phyloP scores from a whole-genome alignment of 345 rosid species.

The Moricandia arvensis region DNA sequence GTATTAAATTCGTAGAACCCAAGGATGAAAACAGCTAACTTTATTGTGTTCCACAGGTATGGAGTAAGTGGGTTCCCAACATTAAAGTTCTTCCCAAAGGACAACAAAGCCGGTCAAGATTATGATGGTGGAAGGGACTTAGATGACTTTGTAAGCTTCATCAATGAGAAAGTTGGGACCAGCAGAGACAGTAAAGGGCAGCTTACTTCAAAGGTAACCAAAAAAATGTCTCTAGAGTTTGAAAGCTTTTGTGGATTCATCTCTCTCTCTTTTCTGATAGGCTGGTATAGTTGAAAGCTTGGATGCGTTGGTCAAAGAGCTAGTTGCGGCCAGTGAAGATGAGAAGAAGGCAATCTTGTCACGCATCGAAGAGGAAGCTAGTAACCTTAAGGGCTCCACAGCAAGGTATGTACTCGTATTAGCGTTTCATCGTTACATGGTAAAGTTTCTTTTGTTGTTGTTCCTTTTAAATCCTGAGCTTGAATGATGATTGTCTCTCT shows the following conservation, averaged over 20 bases:
- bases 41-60: constrained; percentile 45
- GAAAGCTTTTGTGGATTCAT: not conserved
- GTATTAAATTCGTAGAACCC: not conserved
- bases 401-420: constrained; percentile 46
- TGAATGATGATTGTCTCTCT: constrained; percentile 6
- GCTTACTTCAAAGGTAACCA: constrained; percentile 62
- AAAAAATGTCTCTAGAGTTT: not conserved
- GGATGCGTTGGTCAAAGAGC: constrained; percentile 78
- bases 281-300: constrained; percentile 86
- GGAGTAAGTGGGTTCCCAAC: constrained; percentile 96
- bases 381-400: constrained; percentile 63
- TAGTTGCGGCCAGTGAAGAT: constrained; percentile 65
- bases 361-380: constrained; percentile 71
- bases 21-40: not conserved
- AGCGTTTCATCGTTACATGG: not conserved
- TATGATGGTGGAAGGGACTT: constrained; percentile 90
- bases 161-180: constrained; percentile 80
- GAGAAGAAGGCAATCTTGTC: constrained; percentile 72
- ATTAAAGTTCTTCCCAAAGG: constrained; percentile 81
- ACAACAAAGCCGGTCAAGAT: constrained; percentile 93
- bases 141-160: constrained; percentile 81
- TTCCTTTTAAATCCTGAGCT: not conserved
- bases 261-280: constrained; percentile 35
- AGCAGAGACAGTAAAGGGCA: constrained; percentile 89
- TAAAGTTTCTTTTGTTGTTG: not conserved